A percentile compares a stretch with the other conserved stretches of the same genome.
phyloP scores from a whole-genome alignment of 768 basidiomycete species.

The Lactarius psammicola region DNA sequence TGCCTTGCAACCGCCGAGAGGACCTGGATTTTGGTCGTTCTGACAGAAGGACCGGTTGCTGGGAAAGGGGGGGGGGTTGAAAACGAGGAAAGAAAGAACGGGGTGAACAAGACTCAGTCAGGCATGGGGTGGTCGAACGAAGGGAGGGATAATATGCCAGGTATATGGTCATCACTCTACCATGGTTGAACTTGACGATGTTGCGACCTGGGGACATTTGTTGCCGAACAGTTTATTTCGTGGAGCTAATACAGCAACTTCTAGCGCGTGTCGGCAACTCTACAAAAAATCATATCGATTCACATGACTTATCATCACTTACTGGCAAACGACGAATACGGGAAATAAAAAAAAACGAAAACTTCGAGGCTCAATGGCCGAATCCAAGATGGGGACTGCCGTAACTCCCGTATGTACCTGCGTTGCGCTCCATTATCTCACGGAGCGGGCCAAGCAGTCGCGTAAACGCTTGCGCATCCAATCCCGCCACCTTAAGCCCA shows the following conservation, averaged over 20 bases:
- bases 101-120: no score
- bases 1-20: not conserved
- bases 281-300: constrained; percentile 5
- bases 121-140: no score
- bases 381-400: constrained; percentile 20
- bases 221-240: not conserved
- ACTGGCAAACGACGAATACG: constrained; percentile 2
- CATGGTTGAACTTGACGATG: not conserved
- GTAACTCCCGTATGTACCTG: constrained; percentile 58
- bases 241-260: not conserved
- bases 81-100: no score
- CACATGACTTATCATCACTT: constrained; percentile 7
- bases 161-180: not conserved
- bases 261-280: not conserved
- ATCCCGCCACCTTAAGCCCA: constrained; percentile 88
- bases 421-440: constrained; percentile 89
- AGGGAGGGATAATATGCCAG: no score
- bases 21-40: not conserved
- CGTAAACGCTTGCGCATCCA: constrained; percentile 92
- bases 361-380: constrained; percentile 2
- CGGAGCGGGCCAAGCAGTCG: constrained; percentile 88
- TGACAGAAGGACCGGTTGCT: not conserved
- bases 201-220: not conserved
- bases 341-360: not conserved
- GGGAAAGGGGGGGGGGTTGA: not conserved